These are phyloP conservation scores for Geotrichum carabidarum DNA, from an alignment of 1,139 yeast species.

Conservation along the genomic window DNA sequence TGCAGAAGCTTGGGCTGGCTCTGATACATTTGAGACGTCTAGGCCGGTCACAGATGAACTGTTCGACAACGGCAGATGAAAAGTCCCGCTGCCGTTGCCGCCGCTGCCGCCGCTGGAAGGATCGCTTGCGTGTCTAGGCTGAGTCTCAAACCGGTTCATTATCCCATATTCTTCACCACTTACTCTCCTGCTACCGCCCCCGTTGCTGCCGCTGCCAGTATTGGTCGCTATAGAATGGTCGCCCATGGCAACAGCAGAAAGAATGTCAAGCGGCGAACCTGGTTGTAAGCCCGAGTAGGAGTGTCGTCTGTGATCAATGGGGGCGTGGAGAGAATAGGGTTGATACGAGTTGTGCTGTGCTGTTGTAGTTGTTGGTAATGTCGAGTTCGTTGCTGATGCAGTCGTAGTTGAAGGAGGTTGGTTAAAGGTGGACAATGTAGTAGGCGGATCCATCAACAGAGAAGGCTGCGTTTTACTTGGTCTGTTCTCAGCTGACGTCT, in stretches of 20 bases:
- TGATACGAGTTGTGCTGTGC: neutral
- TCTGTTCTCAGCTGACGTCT: too few relatives aligned
- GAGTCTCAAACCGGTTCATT: too few relatives aligned
- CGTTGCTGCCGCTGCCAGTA: too few relatives aligned
- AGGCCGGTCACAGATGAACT: neutral
- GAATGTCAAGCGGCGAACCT: conserved; percentile 34
- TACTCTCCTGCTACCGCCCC: too few relatives aligned
- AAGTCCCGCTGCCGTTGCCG: too few relatives aligned
- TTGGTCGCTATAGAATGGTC: too few relatives aligned
- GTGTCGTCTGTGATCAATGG: neutral
- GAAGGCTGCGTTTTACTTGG: too few relatives aligned
- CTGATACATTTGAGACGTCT: neutral
- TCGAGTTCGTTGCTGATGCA: neutral
- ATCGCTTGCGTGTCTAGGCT: too few relatives aligned
- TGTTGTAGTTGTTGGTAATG: neutral
- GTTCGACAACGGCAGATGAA: too few relatives aligned
- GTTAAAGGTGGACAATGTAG: neutral
- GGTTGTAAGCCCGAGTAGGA: conserved; percentile 15
- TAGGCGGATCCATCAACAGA: neutral
- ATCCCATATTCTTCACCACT: too few relatives aligned
- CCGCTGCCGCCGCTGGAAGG: too few relatives aligned
- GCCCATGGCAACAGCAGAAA: conserved; percentile 29
- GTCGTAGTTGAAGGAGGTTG: neutral
- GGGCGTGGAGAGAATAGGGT: neutral
- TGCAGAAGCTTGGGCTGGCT: neutral